Conservation (phyloP, 2,329 filamentous ascomycete species). For the Trichophyton schoenleinii region DNA sequence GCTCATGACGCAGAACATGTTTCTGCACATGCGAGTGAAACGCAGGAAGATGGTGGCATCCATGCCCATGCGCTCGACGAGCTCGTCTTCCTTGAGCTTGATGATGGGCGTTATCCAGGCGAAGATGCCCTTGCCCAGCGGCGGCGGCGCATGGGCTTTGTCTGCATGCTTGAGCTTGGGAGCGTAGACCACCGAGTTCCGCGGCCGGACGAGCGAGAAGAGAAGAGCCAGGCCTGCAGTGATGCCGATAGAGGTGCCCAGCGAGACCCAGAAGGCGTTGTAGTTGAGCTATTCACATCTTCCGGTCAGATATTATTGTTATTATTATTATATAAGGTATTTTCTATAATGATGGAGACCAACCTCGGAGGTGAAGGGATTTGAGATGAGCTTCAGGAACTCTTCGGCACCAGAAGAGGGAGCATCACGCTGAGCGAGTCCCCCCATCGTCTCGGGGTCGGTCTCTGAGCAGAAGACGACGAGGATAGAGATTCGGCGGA, state of each 20-base stretch:
- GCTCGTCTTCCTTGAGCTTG: conserved; percentile 60
- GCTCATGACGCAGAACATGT: conserved; percentile 66
- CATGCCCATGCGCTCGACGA: conserved; percentile 74
- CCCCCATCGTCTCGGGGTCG: neutral
- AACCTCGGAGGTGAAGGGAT: conserved; percentile 35
- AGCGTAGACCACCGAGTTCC: conserved; percentile 85
- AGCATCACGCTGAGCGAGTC: neutral
- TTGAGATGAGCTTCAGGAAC: conserved; percentile 33
- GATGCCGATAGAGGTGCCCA: conserved; percentile 67
- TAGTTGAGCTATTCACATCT: conserved; percentile 37
- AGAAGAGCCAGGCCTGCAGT: conserved; percentile 60
- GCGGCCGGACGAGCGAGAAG: conserved; percentile 83
- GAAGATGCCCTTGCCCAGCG: conserved; percentile 73
- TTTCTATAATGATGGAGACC: conserved; percentile 12
- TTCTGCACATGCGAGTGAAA: conserved; percentile 80
- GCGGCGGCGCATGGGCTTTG: conserved; percentile 74
- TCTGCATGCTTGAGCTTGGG: conserved; percentile 89
- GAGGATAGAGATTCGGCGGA: no score
- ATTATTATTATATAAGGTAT: no score
- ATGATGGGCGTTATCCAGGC: conserved; percentile 74
- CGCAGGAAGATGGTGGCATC: conserved; percentile 86
- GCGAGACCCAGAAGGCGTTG: conserved; percentile 61
- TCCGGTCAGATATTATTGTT: no score
- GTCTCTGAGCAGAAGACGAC: neutral
- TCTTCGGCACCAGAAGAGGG: conserved; percentile 19